Percentiles rank a stretch among this genome's conserved stretches.
Evolutionary conservation across 257 asterid genomes (phyloP).

Genomic region (Solanum acaule): DNA sequence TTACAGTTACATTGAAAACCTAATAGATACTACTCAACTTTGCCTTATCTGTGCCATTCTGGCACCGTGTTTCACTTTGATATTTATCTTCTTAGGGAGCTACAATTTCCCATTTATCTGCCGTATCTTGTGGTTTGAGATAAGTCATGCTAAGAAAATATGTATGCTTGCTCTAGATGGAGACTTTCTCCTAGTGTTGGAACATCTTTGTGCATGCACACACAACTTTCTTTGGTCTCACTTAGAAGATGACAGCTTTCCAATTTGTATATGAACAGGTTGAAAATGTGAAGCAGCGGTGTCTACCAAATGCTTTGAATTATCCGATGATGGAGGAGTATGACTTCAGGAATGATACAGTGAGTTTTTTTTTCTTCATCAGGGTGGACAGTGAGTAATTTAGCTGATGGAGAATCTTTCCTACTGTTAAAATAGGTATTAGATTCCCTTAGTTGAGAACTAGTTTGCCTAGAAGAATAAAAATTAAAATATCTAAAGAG

Average conservation of each 20-base stretch:
- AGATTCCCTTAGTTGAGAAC: not conserved
- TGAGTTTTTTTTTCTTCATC: conserved; percentile 28
- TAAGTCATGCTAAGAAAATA: not conserved
- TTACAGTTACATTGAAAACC: not conserved
- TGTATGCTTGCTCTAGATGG: not conserved
- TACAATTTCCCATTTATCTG: not conserved
- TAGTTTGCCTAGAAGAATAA: not conserved
- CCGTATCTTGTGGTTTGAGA: not conserved
- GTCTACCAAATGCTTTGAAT: conserved; percentile 87
- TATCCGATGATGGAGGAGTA: conserved; percentile 99
- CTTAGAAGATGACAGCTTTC: not conserved
- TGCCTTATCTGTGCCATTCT: not conserved
- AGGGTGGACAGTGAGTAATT: not conserved
- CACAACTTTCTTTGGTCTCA: not conserved
- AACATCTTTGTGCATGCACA: not conserved
- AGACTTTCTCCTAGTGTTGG: not conserved
- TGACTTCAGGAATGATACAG: conserved; percentile 93
- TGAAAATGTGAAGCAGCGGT: conserved; percentile 79
- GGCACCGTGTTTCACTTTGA: not conserved
- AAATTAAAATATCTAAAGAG: not conserved
- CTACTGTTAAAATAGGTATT: too few species aligned
- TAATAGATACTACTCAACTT: not conserved
- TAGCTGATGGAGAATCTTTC: too few species aligned
- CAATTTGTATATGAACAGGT: conserved; percentile 28
- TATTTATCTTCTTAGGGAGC: not conserved